Evolutionary conservation across 1,139 yeast genomes (phyloP), one percentile per base, ranked within the genome.

Genomic region (Geotrichum phurueaensis): DNA sequence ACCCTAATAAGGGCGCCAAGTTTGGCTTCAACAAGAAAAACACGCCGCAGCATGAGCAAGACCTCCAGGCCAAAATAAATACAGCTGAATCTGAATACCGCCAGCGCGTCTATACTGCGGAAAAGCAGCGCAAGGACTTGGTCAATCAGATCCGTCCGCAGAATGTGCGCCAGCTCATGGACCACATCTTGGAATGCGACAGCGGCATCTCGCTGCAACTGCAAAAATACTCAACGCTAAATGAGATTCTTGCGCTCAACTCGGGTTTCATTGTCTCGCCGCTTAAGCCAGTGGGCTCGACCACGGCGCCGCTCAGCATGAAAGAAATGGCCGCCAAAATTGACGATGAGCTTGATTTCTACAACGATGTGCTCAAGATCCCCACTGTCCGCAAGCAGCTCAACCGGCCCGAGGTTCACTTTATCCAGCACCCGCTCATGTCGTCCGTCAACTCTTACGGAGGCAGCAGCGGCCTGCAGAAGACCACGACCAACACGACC

Each of bases 21-120:
- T 71, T 75, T 31, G 83, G 86, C 22, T 86, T 92, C 67, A 86
- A 92, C 33, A 84, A 86, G 51, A 85, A 89, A 60, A 87, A 86
- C 67, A 84, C 96, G 0, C 88, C 87, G 59, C 97, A 92, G 73
- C 96, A 91, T 72, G 98, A 94, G 70, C 98, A 92, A 70, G 97
- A 92, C 58, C 77, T 92, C 33, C 85, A 83, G 64, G 76, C 86
- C 60, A 91, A 94, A 71, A 89, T 94, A 51, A 91, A 87, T 66
- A 75, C 78, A 56, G 95, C 97, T 0, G 97, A 94, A 71, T 81
- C 83, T 61, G 99, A 94, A 64, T 94, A 89, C 75, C 85, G 85
- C 70, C 84, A 83, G 69, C 87, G 83, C 69, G 96, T 91, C 5
- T 81, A 85, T 50, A 77, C 83, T 4, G 89, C 95, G 43, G 87